Evolutionary conservation across 306 rosid genomes (phyloP), one percentile per base, ranked within the genome.

Genomic region (Begonia masoniana): DNA sequence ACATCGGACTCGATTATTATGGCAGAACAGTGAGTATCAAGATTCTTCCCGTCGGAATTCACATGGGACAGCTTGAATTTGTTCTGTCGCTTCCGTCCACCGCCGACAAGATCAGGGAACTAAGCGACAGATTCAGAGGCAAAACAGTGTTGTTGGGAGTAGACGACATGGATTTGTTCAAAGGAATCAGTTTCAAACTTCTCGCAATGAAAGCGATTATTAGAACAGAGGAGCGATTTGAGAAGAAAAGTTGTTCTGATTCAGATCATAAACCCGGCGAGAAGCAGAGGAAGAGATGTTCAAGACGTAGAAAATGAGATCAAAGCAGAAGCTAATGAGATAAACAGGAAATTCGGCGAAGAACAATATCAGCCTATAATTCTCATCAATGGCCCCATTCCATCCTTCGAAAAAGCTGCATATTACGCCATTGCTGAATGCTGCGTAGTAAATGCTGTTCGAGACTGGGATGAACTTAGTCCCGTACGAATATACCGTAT

Each of bases 381-480:
- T 61, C 70, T 87, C 51, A 84, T 83, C 57, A 86, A 87, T 42
- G 80, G 79, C 19, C 85, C 70, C 52, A 87, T 87, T 69, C 82
- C 91, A 11, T 82, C 77, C 47, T 79, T 67, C 43, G 95, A 88
- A 81, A 84, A 81, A 77, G 71, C 79, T 61, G 85, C 88, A 10
- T 88, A 82, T 70, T 88, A 88, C 75, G 82, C 87, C 14, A 68
- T 79, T 1, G 92, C 95, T 13, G 95, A 84, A 52, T 84, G 97
- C 59, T 84, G 94, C 71, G 76, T 88, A 39, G 97, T 88, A 63
- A 88, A 82, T 63, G 92, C 92, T 11, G 88, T 88, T 41, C 73
- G 86, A 66, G 95, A 88, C n/a, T 60, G 97, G 95, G 10, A 84
- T 84, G 88, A 84, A 88, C 74, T 72, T 88, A 46, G 89, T 82